Evolutionary conservation across 192 early-diverging fungal genomes (phyloP), one percentile per base, ranked within the genome.

Genomic region (Podila epicladia): DNA sequence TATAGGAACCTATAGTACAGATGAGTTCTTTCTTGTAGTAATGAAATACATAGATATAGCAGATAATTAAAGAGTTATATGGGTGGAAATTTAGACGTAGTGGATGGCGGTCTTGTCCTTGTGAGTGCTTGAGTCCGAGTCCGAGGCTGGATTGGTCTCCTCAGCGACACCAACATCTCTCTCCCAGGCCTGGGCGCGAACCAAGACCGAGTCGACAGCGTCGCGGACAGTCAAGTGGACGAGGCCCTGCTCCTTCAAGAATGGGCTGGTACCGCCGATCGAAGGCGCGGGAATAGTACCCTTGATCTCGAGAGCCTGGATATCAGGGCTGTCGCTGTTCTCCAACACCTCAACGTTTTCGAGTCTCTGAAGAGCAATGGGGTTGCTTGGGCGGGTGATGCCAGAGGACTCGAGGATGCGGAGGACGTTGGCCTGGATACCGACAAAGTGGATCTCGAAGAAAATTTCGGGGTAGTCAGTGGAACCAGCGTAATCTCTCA

Each of bases 391-490:
- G 32, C 77, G 77, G n/a, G 77, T 80, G 49, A 80, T 80, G 9
- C 77, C 77, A 19, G 77, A 80, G 29, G 67, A 28, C 62, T 80
- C 77, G 13, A 80, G 55, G 53, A 69, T 53, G 26, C 51, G 33
- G 26, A 80, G 71, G 9, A 80, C 67, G 45, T 68, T 73, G n/a
- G 77, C 60, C 38, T 80, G 70, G 58, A 85, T 72, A 57, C 67
- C 71, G 9, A 78, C 84, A 70, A 85, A 85, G 69, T 85, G 84
- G 45, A 72, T 69, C 69, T 85, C 84, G 12, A 85, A 80, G 67
- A 69, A 80, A 2, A 57, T 69, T 13, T 50, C 20, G 49, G 77
- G 66, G 35, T 80, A 69, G 32, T 80, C 84, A 26, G 62, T 64
- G 0, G 72, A 72, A 53, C 68, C 84, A 19, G 84, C 67, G 65